Evolutionary conservation across 768 basidiomycete genomes (phyloP), one percentile per base, ranked within the genome.

Genomic region (Suillus subaureus): DNA sequence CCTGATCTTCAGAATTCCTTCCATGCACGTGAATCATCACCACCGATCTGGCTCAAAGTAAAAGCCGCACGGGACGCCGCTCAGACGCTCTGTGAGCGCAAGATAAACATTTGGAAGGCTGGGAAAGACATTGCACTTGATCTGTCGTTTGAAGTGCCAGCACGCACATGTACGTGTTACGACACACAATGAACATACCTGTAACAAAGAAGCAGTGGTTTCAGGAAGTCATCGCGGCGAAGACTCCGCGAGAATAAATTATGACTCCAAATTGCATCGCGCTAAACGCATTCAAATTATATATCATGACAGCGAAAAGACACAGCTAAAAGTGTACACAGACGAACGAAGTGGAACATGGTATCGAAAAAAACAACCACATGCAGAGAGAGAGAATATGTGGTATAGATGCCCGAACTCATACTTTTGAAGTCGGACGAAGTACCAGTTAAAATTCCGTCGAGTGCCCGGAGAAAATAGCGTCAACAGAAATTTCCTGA

Each of bases 391-490:
- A n/a, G n/a, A n/a, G n/a, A n/a, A n/a, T n/a, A n/a, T n/a, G n/a
- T n/a, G 23, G 39, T 40, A 28, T 26, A 42, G 40, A 21, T 39
- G 57, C 13, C 18, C 13, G 12, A 42, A 42, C 28, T 60, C 40
- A 60, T 42, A 8, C 42, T 11, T 70, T 63, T 43, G 77, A 73
- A 42, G 84, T 82, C 56, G 82, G 78, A 26, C 92, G 86, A 15
- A 94, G 77, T 69, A 94, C 91, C 67, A 92, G 89, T n/a, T 80
- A 94, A 86, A 64, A 94, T 80, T 6, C 92, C 92, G 72, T 94
- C 35, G 92, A 93, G 73, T 93, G 92, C 6, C 90, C 92, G 40
- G 91, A 92, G 72, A 94, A 93, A 63, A 94, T 93, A 2, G 91
- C 89, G 70, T 93, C 92, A 15, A 93, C 90, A 39, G 80, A 69